Base-by-base conservation (phyloP, 139 green algal species). In the Limnomonas spitsbergensis region DNA sequence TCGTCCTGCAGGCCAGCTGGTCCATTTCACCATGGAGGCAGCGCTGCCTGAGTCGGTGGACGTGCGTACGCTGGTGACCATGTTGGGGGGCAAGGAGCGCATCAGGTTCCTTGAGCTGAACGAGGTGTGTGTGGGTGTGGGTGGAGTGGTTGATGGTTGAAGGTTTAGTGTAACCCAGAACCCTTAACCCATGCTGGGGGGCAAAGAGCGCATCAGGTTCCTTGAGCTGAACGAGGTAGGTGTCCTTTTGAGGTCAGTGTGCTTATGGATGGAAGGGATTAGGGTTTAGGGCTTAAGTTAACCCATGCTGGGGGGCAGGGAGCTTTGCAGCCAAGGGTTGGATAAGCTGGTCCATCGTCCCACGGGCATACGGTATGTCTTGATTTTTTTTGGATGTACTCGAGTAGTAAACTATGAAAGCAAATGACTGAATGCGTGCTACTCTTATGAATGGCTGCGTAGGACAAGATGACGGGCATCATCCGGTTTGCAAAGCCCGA, bases 51-150 rank as follows among this genome's bases (percentile, higher is more conserved):
- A 84, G 56, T 9, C 70, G 1, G 70, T 85, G 20, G 83, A 69
- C 4, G 84, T 84, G 24, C 72, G 69, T 2, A 73, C 83, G 53
- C 73, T 93, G n/a, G 78, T 67, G n/a, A 86, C 91, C 36, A 75
- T 73, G 0, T 81, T 89, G 38, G 87, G 87, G 53, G 90, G 85
- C 31, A 73, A 69, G 2, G 85, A 87, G 24, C 85, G 78, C 53
- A 81, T 90, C 38, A 42, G 69, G 27, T 91, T 75, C 39, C 80
- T 91, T n/a, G 80, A 94, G 32, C 87, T 92, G 69, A 53, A 42
- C 4, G 29, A 72, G 66, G 82, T 84, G 78, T 39, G 83, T 66
- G 32, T n/a, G n/a, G n/a, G n/a, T n/a, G n/a, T n/a, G n/a, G 3
- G 34, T 3, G 9, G 9, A 69, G 34, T 69, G 9, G 26, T n/a